phyloP scores from a whole-genome alignment of 345 rosid genomes.

The Trapa bicornis region DNA sequence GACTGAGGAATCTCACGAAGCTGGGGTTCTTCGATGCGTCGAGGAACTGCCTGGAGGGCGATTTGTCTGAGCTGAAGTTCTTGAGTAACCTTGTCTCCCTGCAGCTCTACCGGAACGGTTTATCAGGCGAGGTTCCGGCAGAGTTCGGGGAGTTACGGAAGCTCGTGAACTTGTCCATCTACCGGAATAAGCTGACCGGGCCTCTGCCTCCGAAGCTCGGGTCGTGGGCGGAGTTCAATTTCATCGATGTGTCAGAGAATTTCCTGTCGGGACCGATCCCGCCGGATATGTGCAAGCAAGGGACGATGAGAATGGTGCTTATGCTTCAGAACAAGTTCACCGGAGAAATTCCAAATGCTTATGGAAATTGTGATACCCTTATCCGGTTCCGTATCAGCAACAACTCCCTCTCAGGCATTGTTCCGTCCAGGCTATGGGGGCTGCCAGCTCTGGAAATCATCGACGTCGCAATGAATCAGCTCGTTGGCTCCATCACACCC shows the following conservation, averaged over 20 bases:
- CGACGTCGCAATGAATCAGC: conserved; percentile 42
- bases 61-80: conserved; percentile 22
- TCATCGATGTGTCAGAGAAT: background rate
- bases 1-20: conserved; percentile 26
- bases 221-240: background rate
- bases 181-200: background rate
- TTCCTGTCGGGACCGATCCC: conserved; percentile 65
- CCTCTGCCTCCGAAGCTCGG: background rate
- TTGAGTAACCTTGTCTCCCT: conserved; percentile 20
- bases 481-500: conserved; percentile 46
- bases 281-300: conserved; percentile 72
- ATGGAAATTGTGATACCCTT: conserved; percentile 46
- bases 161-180: background rate
- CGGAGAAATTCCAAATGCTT: conserved; percentile 58
- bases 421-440: conserved; percentile 79
- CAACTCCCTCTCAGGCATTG: conserved; percentile 51
- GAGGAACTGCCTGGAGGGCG: conserved; percentile 18
- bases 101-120: conserved; percentile 10
- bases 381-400: conserved; percentile 56
- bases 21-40: conserved; percentile 29
- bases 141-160: background rate
- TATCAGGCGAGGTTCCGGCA: background rate
- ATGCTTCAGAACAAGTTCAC: conserved; percentile 62
- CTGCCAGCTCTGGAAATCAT: conserved; percentile 48
- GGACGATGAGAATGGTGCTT: conserved; percentile 52